Evolutionary conservation across 75 land plant genomes (phyloP).

Genomic region (Picea sitchensis): DNA sequence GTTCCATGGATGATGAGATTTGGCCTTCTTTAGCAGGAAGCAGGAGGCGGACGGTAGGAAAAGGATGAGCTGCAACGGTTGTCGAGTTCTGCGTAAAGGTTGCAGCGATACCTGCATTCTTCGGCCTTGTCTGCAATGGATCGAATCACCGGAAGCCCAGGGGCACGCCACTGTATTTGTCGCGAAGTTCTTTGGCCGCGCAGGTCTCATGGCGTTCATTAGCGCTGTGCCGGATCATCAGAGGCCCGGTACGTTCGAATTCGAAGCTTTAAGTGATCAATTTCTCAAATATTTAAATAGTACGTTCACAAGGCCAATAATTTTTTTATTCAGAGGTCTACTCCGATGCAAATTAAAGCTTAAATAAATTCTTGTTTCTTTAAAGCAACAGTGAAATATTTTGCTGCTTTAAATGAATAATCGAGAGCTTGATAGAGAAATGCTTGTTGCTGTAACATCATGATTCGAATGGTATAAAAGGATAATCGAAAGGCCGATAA

Average conservation of each 20-base stretch:
- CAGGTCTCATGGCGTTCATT: slow-evolving; percentile 83
- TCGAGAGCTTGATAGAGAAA: too few relatives aligned
- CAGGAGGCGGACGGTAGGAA: background rate
- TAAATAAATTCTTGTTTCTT: too few relatives aligned
- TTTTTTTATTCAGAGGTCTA: too few relatives aligned
- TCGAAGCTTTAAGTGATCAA: background rate
- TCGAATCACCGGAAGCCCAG: slow-evolving; percentile 72
- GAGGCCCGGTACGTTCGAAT: slow-evolving; percentile 55
- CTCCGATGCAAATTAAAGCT: too few relatives aligned
- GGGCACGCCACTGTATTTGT: slow-evolving; percentile 95
- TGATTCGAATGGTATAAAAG: too few relatives aligned
- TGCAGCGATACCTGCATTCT: slow-evolving; percentile 85
- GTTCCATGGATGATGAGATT: background rate
- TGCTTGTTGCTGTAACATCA: too few relatives aligned
- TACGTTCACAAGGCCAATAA: too few relatives aligned
- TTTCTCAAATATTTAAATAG: too few relatives aligned
- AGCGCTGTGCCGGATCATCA: slow-evolving; percentile 69
- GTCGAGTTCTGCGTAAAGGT: slow-evolving; percentile 85
- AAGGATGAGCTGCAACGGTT: slow-evolving; percentile 91
- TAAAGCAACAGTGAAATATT: too few relatives aligned
- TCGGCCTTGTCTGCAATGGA: slow-evolving; percentile 85
- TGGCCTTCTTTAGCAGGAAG: background rate
- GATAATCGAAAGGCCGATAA: too few relatives aligned
- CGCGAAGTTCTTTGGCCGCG: slow-evolving; percentile 93
- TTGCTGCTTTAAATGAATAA: too few relatives aligned